These are phyloP conservation scores for Scutellaria barbata DNA, from an alignment of 257 asterid species.

Conservation along the genomic window DNA sequence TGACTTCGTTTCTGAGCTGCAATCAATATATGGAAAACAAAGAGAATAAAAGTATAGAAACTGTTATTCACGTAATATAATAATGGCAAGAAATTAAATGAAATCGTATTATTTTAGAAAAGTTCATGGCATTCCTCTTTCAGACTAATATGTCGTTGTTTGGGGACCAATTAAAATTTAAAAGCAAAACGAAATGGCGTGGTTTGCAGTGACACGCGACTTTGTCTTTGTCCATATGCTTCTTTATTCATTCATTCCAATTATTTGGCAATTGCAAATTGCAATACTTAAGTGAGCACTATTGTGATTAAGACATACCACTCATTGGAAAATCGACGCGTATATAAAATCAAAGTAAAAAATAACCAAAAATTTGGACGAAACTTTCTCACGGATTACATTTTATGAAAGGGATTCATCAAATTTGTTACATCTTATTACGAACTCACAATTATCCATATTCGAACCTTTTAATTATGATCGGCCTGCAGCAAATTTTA, in stretches of 20 bases:
- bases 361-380: no score
- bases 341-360: background rate
- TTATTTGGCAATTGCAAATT: conserved; percentile 32
- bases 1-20: no score
- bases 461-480: no score
- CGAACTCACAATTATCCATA: no score
- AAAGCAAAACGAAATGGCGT: conserved; percentile 8
- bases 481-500: no score
- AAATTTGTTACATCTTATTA: no score
- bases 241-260: conserved; percentile 1
- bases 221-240: conserved; percentile 29
- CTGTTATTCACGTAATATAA: no score
- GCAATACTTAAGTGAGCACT: conserved; percentile 13
- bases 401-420: no score
- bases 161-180: background rate
- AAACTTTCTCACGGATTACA: no score
- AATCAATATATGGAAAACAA: no score
- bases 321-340: conserved; percentile 19
- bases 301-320: conserved; percentile 24
- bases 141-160: conserved; percentile 10
- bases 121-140: background rate
- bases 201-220: conserved; percentile 28
- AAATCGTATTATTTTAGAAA: background rate
- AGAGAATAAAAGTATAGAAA: no score
- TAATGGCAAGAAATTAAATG: no score